Conservation (phyloP, 371 early-diverging fungal genomes). For the Syncephalastrum sp. region DNA sequence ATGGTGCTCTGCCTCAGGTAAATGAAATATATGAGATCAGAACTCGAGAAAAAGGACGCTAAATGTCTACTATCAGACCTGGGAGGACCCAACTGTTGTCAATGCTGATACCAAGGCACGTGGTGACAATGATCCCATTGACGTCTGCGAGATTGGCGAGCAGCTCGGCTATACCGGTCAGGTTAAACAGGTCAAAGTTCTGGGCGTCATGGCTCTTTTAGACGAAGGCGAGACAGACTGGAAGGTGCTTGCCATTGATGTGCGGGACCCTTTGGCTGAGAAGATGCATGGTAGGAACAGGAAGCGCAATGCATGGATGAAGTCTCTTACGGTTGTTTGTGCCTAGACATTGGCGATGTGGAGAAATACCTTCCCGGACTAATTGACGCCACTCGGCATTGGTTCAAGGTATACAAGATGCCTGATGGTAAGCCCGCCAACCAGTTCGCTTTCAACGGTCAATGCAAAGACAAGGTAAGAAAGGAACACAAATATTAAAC, state of each 20-base stretch:
- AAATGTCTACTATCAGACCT: slow-evolving; percentile 59
- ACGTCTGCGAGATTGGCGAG: slow-evolving; percentile 95
- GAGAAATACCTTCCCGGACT: slow-evolving; percentile 95
- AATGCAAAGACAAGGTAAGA: slow-evolving; percentile 74
- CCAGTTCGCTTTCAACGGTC: slow-evolving; percentile 95
- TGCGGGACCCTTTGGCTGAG: slow-evolving; percentile 85
- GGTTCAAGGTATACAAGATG: slow-evolving; percentile 99
- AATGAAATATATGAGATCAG: background rate
- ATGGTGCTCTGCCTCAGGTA: slow-evolving; percentile 97
- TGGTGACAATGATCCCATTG: slow-evolving; percentile 98
- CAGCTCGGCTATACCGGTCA: slow-evolving; percentile 82
- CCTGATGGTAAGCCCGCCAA: slow-evolving; percentile 99
- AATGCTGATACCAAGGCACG: slow-evolving; percentile 87
- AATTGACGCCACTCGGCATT: slow-evolving; percentile 92
- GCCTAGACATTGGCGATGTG: slow-evolving; percentile 92
- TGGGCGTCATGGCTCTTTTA: slow-evolving; percentile 93
- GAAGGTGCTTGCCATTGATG: slow-evolving; percentile 94
- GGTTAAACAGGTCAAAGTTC: slow-evolving; percentile 95
- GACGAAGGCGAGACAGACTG: slow-evolving; percentile 99
- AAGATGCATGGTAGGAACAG: slow-evolving; percentile 69
- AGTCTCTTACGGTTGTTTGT: background rate
- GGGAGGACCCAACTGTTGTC: slow-evolving; percentile 93
- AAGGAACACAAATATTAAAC: background rate
- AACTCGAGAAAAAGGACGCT: slow-evolving; percentile 13
- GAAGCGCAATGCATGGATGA: background rate